Conservation (phyloP, 306 rosid genomes). For the Prunus padus region DNA sequence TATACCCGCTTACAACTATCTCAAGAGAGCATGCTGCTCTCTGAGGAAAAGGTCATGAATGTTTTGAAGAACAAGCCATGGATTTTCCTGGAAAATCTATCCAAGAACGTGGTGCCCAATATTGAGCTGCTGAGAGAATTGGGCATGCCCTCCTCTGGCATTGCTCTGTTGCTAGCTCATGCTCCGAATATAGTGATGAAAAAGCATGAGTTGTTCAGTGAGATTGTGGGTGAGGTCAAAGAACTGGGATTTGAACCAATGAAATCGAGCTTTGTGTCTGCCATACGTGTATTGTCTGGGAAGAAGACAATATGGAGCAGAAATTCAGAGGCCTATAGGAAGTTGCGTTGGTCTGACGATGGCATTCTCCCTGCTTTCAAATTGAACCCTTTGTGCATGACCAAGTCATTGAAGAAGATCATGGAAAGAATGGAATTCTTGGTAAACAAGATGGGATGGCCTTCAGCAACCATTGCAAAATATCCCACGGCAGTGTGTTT, state of each 20-base stretch:
- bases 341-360: conserved; percentile 34
- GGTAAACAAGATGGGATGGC: conserved; percentile 26
- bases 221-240: conserved; percentile 5
- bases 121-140: conserved; percentile 14
- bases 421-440: conserved; percentile 22
- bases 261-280: conserved; percentile 16
- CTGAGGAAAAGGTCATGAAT: not conserved
- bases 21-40: conserved; percentile 15
- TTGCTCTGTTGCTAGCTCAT: conserved; percentile 12
- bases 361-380: conserved; percentile 19
- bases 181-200: not conserved
- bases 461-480: not conserved
- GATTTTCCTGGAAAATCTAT: not conserved
- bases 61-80: conserved; percentile 4
- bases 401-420: conserved; percentile 22
- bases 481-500: not conserved
- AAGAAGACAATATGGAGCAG: conserved; percentile 7
- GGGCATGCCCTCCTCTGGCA: not conserved
- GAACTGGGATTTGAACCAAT: conserved; percentile 23
- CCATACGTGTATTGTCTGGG: conserved; percentile 6
- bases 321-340: conserved; percentile 18
- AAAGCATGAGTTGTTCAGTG: conserved; percentile 7
- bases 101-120: conserved; percentile 17
- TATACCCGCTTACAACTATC: conserved; percentile 22
- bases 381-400: conserved; percentile 25